A percentile compares a stretch with the other conserved stretches of the same genome.
Evolutionary conservation across 257 asterid species (phyloP).

Genomic region (Capsicum pubescens): DNA sequence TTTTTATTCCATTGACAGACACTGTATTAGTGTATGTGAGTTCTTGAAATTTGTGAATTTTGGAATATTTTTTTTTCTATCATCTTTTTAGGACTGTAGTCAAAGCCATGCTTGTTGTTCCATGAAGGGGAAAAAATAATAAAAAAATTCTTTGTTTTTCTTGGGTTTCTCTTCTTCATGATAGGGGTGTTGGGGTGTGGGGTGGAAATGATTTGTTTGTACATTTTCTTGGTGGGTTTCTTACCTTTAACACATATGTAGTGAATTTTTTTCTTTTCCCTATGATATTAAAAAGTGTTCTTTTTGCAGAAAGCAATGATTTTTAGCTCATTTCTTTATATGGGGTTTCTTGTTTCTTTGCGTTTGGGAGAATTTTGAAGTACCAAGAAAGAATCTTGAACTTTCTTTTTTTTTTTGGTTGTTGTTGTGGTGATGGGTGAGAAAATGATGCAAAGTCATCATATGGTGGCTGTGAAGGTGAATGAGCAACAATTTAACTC

Average conservation of each 20-base stretch:
- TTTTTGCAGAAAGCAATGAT: conserved; percentile 42
- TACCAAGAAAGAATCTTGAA: not conserved
- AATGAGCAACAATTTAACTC: conserved; percentile 55
- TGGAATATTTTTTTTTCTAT: conserved; percentile 13
- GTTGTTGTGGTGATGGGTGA: conserved; percentile 52
- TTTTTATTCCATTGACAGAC: conserved; percentile 38
- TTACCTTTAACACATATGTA: not conserved
- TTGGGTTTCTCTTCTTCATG: conserved; percentile 38
- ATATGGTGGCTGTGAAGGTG: conserved; percentile 62
- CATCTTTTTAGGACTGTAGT: conserved; percentile 74
- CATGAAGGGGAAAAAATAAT: conserved; percentile 32
- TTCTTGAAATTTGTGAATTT: conserved; percentile 55
- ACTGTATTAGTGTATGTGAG: not conserved
- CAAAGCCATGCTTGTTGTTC: conserved; percentile 66
- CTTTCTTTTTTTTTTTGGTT: not conserved
- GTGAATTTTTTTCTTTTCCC: conserved; percentile 35
- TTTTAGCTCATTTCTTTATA: conserved; percentile 35
- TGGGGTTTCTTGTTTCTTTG: conserved; percentile 33
- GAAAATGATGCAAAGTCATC: conserved; percentile 58
- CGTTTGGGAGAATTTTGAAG: conserved; percentile 33
- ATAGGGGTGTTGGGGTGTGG: not conserved
- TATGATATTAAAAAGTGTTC: conserved; percentile 35
- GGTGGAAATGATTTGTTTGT: conserved; percentile 36
- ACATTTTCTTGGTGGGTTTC: conserved; percentile 36
- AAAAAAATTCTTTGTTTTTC: conserved; percentile 25